phyloP scores from a whole-genome alignment of 2,329 filamentous ascomycete species.

The Cordyceps cateniannulata region DNA sequence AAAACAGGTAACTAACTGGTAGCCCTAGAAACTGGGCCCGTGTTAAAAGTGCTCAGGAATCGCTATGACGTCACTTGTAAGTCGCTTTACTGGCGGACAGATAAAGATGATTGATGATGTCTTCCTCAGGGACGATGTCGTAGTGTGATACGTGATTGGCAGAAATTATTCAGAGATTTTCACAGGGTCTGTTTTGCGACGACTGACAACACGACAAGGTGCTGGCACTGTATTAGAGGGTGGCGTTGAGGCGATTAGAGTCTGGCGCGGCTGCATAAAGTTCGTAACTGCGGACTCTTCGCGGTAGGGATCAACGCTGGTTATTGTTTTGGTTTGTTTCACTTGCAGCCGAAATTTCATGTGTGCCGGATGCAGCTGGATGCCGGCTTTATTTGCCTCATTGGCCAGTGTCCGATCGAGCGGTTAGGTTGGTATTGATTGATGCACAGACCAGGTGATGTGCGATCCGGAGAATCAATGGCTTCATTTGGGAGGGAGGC shows the following conservation, averaged over 20 bases:
- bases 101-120: too few relatives aligned
- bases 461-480: too few relatives aligned
- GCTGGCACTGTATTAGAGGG: neutral
- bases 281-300: neutral
- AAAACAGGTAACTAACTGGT: too few relatives aligned
- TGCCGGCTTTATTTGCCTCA: neutral
- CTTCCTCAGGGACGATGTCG: too few relatives aligned
- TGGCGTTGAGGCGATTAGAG: neutral
- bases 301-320: neutral
- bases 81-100: too few relatives aligned
- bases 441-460: too few relatives aligned
- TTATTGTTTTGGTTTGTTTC: neutral
- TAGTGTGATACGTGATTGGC: too few relatives aligned
- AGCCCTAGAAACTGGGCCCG: neutral
- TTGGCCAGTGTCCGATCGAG: neutral
- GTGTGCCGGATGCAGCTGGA: neutral
- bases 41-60: neutral
- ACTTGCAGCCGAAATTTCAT: neutral
- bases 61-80: neutral
- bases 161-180: too few relatives aligned
- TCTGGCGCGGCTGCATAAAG: neutral
- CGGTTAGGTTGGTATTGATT: too few relatives aligned
- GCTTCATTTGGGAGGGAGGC: too few relatives aligned
- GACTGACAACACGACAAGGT: neutral
- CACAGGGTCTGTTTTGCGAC: neutral